Percentiles rank a stretch among this genome's conserved stretches.
Conservation (phyloP, 257 asterid genomes). For the Linaria vulgaris region DNA sequence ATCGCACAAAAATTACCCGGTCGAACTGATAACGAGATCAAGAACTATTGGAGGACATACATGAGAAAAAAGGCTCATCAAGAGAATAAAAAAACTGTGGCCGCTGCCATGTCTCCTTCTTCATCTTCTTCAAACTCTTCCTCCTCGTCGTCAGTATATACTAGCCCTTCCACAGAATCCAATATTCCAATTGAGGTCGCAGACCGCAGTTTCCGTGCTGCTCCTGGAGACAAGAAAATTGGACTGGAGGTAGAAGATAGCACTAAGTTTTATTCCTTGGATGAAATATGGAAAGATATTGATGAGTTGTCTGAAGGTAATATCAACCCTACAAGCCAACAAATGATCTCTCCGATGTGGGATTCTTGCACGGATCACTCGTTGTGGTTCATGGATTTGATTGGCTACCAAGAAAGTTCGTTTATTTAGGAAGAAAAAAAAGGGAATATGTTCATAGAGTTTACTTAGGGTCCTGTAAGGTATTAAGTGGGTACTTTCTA, state of each 20-base stretch:
- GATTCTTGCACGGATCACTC: constrained; percentile 45
- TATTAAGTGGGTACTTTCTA: constrained; percentile 26
- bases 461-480: constrained; percentile 20
- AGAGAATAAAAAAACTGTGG: constrained; percentile 47
- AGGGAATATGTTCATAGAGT: constrained; percentile 29
- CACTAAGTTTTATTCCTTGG: constrained; percentile 54
- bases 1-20: constrained; percentile 89
- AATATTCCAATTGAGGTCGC: constrained; percentile 24
- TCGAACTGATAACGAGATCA: constrained; percentile 91
- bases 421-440: constrained; percentile 18
- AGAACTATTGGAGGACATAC: constrained; percentile 92
- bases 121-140: constrained; percentile 50
- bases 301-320: constrained; percentile 56
- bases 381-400: constrained; percentile 49
- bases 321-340: constrained; percentile 30
- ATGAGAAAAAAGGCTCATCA: constrained; percentile 88
- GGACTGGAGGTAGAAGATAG: constrained; percentile 33
- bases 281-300: constrained; percentile 87
- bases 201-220: constrained; percentile 36
- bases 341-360: constrained; percentile 57
- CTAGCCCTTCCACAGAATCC: constrained; percentile 30
- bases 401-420: constrained; percentile 28
- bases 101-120: constrained; percentile 28
- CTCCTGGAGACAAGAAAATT: constrained; percentile 25
- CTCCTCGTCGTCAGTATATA: constrained; percentile 34